Conservation (phyloP, 345 rosid species). For the Barbarea vulgaris region DNA sequence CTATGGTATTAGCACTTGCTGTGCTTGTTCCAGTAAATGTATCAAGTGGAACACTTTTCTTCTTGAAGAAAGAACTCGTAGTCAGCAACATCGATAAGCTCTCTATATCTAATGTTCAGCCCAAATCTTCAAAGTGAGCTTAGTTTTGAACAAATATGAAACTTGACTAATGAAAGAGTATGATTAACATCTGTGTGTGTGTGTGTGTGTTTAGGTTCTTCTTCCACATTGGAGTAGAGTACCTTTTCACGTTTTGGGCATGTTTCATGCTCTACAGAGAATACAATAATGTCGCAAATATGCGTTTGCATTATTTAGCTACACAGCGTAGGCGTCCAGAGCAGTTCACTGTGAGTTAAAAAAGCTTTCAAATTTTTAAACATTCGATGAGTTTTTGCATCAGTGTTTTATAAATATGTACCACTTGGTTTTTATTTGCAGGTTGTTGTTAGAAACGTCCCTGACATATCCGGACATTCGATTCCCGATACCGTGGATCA, state of each 20-base stretch:
- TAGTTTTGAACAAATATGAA: not conserved
- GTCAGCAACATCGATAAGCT: conserved; percentile 91
- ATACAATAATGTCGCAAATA: conserved; percentile 65
- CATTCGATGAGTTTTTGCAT: not conserved
- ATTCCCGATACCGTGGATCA: conserved; percentile 67
- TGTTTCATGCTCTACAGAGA: conserved; percentile 95
- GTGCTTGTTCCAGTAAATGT: conserved; percentile 93
- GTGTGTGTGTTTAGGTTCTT: conserved; percentile 63
- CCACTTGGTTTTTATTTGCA: conserved; percentile 19
- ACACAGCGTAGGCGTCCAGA: conserved; percentile 75
- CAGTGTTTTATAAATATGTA: not conserved
- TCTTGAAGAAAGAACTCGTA: conserved; percentile 80
- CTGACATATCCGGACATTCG: conserved; percentile 59
- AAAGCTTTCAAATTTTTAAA: not conserved
- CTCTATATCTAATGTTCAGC: conserved; percentile 88
- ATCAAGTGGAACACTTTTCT: conserved; percentile 80
- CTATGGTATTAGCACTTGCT: conserved; percentile 67
- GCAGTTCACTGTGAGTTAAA: conserved; percentile 87
- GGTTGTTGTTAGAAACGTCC: conserved; percentile 93
- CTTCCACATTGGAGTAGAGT: conserved; percentile 82
- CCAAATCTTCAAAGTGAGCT: conserved; percentile 68
- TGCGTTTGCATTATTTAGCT: conserved; percentile 87
- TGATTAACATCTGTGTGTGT: not conserved
- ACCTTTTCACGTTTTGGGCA: conserved; percentile 81
- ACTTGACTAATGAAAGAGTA: not conserved